Evolutionary conservation across 2,329 filamentous ascomycete species (phyloP).

Genomic region (Periconia sp.): DNA sequence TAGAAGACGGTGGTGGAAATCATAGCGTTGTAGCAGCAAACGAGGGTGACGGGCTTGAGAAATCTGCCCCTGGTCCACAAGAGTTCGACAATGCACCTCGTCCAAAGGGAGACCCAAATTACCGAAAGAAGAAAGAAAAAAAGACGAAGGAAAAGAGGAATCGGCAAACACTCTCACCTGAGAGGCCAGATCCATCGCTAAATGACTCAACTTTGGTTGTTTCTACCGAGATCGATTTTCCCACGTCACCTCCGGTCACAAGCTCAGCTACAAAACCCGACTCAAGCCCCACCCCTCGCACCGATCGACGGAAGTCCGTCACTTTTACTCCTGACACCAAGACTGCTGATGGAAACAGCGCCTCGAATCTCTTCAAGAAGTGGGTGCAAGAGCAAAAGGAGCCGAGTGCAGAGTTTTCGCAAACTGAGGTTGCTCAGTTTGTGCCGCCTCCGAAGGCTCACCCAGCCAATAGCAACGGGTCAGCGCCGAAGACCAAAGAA

Average conservation of each 20-base stretch:
- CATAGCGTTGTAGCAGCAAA: constrained; percentile 4
- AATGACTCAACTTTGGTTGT: constrained; percentile 32
- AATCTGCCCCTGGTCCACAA: constrained; percentile 11
- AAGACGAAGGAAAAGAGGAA: constrained; percentile 24
- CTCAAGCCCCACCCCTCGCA: too few relatives aligned
- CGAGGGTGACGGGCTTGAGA: constrained; percentile 13
- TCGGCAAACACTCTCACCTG: constrained; percentile 26
- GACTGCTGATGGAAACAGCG: constrained; percentile 61
- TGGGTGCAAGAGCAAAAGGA: constrained; percentile 51
- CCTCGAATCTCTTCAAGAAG: constrained; percentile 58
- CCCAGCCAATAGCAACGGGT: constrained; percentile 22
- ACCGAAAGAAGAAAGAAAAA: constrained; percentile 40
- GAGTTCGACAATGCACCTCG: constrained; percentile 13
- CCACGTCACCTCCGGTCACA: constrained; percentile 11
- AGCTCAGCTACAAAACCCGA: too few relatives aligned
- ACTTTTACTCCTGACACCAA: constrained; percentile 71
- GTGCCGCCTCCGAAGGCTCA: constrained; percentile 28
- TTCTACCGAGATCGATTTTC: constrained; percentile 34
- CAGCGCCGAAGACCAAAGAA: constrained; percentile 21
- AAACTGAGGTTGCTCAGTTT: constrained; percentile 33
- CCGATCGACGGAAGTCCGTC: constrained; percentile 61
- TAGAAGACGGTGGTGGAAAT: constrained; percentile 6
- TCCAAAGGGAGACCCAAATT: constrained; percentile 43
- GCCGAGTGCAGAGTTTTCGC: constrained; percentile 25
- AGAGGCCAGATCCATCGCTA: constrained; percentile 11